phyloP scores from a whole-genome alignment of 2,329 filamentous ascomycete species.

The Beauveria rudraprayagi region DNA sequence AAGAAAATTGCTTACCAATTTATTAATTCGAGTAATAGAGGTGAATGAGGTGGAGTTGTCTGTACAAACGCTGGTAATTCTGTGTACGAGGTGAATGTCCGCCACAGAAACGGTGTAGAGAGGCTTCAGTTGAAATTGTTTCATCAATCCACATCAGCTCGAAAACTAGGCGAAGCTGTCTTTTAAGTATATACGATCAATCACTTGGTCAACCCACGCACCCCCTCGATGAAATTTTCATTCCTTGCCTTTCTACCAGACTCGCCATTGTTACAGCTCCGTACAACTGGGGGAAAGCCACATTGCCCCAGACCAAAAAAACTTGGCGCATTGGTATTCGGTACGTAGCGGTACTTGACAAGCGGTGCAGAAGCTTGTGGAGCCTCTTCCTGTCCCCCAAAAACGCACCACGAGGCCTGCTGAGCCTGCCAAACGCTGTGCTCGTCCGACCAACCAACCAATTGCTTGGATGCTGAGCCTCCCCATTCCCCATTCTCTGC shows the following conservation, averaged over 20 bases:
- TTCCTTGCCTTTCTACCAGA: background rate
- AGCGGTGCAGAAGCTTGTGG: slow-evolving; percentile 3
- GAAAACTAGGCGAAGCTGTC: background rate
- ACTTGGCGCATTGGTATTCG: background rate
- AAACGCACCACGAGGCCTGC: too few relatives aligned
- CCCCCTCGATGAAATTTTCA: background rate
- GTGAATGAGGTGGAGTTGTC: too few relatives aligned
- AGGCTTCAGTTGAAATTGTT: background rate
- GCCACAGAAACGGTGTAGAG: background rate
- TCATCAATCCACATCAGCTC: background rate
- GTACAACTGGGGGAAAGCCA: background rate
- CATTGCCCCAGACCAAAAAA: slow-evolving; percentile 1
- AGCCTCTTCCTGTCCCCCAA: background rate
- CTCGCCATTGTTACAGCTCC: too few relatives aligned
- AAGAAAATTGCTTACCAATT: background rate
- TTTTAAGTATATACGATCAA: background rate
- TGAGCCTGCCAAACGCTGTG: too few relatives aligned
- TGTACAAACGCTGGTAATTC: background rate
- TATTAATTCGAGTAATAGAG: background rate
- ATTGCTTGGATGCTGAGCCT: too few relatives aligned
- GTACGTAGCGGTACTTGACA: slow-evolving; percentile 6
- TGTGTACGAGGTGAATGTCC: too few relatives aligned
- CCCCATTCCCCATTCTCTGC: too few relatives aligned
- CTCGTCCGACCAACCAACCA: too few relatives aligned
- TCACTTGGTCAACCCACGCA: background rate